phyloP scores from a whole-genome alignment of 495 filamentous ascomycete genomes.

The Niebla homalea region DNA sequence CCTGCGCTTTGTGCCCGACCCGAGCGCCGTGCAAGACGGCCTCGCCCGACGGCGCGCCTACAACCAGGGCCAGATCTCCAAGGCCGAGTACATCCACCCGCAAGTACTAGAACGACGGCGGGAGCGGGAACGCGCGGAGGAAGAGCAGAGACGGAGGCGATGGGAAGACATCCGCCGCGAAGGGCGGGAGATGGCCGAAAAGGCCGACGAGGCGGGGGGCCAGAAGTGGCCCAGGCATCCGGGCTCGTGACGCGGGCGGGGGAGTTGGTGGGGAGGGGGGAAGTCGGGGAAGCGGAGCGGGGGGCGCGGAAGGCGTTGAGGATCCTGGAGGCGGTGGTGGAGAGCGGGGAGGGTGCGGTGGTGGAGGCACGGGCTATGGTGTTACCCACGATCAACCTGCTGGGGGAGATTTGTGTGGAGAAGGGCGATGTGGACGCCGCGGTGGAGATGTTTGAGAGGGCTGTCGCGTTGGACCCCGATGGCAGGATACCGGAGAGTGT shows the following conservation, averaged over 20 bases:
- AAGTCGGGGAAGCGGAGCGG: neutral
- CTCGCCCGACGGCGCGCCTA: neutral
- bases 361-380: neutral
- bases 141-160: neutral
- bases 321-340: neutral
- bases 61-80: neutral
- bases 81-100: neutral
- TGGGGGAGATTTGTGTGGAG: conserved; percentile 78
- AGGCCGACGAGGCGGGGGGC: neutral
- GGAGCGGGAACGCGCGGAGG: neutral
- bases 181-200: neutral
- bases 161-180: neutral
- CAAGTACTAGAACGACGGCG: neutral
- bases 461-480: conserved; percentile 58
- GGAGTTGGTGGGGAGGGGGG: neutral
- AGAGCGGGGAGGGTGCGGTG: neutral
- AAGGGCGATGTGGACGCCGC: conserved; percentile 66
- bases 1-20: neutral
- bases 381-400: conserved; percentile 57
- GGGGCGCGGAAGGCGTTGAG: neutral
- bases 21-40: conserved; percentile 1
- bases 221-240: neutral
- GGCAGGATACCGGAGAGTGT: conserved; percentile 45
- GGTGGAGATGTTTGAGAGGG: conserved; percentile 50
- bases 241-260: neutral